Base-by-base conservation (phyloP, 148 eudicot genomes). In the Arctostaphylos glauca region DNA sequence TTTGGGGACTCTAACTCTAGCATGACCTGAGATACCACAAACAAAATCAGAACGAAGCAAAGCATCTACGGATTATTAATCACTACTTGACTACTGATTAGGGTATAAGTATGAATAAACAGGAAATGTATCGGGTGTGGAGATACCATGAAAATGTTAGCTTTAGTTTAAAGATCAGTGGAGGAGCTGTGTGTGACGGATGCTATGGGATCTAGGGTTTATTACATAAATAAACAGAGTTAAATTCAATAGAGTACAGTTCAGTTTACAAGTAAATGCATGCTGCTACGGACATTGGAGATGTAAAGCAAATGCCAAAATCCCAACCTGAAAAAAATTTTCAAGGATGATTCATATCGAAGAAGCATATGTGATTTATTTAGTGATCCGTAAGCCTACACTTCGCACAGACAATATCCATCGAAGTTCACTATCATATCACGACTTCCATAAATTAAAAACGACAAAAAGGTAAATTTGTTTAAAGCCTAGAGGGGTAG, bases 1-100 rank as follows among this genome's bases (percentile, higher is more conserved):
- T 86, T 86, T 52, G 95, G 89, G 43, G 89, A 80, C 31, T 95
- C 96, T 55, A 94, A 82, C 89, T 95, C 98, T 53, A 95, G 88
- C 56, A 94, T 83, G 62, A 91, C 93, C 98, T 95, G 82, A 44
- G 23, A 70, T 83, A 44, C 80, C 60, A 50, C 18, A 60, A 46
- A 56, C 19, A 52, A 76, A 38, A n/a, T 76, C 16, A 0, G 59
- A 81, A 23, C n/a, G 50, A 54, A 18, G n/a, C 9, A 25, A 80
- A 53, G 47, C 12, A 73, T 3, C 71, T 2, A 55, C 6, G 49
- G 41, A 25, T 4, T 64, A 49, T 21, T 80, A 44, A 58, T 64
- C 8, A 16, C 71, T 25, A 66, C 43, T 10, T 66, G 16, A 66
- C 5, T 3, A 66, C 6, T 66, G 31, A 66, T 8, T 44, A 19